Evolutionary conservation across 1,284 basidiomycete species (phyloP).

Genomic region (Papiliotrema laurentii): DNA sequence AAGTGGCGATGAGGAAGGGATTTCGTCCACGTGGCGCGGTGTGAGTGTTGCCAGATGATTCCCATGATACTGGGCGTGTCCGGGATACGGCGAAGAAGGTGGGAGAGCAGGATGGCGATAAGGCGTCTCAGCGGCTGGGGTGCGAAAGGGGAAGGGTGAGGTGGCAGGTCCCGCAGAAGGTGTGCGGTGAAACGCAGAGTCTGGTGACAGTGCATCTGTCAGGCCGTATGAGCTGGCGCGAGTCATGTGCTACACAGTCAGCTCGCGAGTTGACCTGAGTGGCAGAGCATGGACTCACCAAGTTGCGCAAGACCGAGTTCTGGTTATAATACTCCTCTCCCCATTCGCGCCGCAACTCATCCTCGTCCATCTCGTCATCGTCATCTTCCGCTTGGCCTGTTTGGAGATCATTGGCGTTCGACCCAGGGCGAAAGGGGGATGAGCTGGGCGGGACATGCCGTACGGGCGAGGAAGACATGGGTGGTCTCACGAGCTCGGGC

Average conservation of each 20-base stretch:
- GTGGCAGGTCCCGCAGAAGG: background rate
- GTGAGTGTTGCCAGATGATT: background rate
- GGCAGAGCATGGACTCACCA: constrained; percentile 18
- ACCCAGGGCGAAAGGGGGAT: constrained; percentile 18
- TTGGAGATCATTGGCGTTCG: background rate
- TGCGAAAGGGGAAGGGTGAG: background rate
- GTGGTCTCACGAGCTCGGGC: background rate
- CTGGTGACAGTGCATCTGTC: background rate
- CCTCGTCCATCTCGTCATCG: constrained; percentile 16
- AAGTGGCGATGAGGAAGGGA: constrained; percentile 5
- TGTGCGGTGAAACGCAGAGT: constrained; percentile 1
- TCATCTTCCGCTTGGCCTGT: background rate
- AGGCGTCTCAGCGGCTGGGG: background rate
- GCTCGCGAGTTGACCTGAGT: background rate
- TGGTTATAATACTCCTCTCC: constrained; percentile 29
- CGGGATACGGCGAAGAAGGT: constrained; percentile 3
- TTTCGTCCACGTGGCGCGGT: constrained; percentile 1
- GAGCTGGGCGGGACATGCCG: constrained; percentile 24
- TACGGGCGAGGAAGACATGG: constrained; percentile 34
- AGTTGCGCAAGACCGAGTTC: constrained; percentile 25
- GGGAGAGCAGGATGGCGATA: constrained; percentile 4
- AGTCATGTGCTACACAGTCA: constrained; percentile 1
- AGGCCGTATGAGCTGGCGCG: background rate
- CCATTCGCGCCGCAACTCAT: constrained; percentile 32
- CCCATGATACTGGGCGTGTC: background rate